These are phyloP conservation scores for Thielaviopsis punctulata DNA, from an alignment of 2,329 filamentous ascomycete species.

Conservation along the genomic window DNA sequence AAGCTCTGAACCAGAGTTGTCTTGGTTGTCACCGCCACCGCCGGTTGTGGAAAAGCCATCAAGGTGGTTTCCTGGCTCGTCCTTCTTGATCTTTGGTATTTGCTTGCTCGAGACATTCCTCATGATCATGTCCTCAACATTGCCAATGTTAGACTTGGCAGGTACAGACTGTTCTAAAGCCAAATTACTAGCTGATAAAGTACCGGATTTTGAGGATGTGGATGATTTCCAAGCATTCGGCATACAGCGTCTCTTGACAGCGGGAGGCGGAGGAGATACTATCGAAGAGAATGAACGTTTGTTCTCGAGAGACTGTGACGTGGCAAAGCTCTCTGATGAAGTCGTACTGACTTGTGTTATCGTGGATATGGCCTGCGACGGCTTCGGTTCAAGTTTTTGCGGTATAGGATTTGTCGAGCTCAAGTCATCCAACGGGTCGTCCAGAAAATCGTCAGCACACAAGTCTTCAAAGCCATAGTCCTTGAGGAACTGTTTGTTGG, in stretches of 20 bases:
- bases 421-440: conserved; percentile 9
- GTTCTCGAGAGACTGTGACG: background rate
- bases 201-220: background rate
- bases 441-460: conserved; percentile 9
- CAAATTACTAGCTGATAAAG: background rate
- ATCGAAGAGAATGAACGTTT: background rate
- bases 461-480: conserved; percentile 11
- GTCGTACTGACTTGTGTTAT: background rate
- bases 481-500: conserved; percentile 6
- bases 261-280: background rate
- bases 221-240: background rate
- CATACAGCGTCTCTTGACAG: background rate
- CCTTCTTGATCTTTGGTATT: background rate
- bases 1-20: background rate
- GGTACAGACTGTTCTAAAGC: background rate
- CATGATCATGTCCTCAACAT: background rate
- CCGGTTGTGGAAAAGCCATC: background rate
- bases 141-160: background rate
- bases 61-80: background rate
- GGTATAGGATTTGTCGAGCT: conserved; percentile 5
- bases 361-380: background rate
- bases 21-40: background rate
- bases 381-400: background rate
- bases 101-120: background rate
- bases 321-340: too few species aligned